Base-by-base conservation (phyloP, 2,329 filamentous ascomycete genomes). In the Pezicula radicicola region DNA sequence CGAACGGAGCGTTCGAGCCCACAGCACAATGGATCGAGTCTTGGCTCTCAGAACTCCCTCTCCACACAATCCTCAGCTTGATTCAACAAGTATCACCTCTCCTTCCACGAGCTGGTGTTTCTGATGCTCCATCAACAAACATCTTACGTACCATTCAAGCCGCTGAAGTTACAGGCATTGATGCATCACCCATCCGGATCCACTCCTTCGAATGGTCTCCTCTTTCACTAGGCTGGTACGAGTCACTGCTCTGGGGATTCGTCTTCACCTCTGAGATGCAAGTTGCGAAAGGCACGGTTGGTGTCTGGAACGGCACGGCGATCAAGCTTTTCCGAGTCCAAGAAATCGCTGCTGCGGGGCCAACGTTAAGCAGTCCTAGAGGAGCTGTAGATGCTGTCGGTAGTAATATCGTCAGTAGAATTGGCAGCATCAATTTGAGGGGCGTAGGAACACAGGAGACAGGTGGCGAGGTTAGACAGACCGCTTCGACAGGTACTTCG, bases 151-250 rank as follows among this genome's bases (percentile, higher is more conserved):
- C 74, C 25, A 83, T 90, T 54, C 77, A 76, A 53, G 75, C 78
- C 16, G 78, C 87, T 1, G 77, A 81, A 47, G 74, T 95, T 41
- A 79, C 84, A 9, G 86, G 84, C 8, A 83, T 96, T 36, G 91
- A 96, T 43, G 81, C 88, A 1, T 84, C 84, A 1, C 78, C 87
- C 0, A 79, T 90, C 48, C 81, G 88, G 30, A 87, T 94, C 15
- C 92, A 97, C 66, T 87, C 90, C 13, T 97, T 97, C 64, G 91
- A 96, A 71, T 97, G 93, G 93, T 93, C 91, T 3, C 86, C 89
- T 0, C 76, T 96, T 33, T 88, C 90, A 0, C 77, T 97, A 47
- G 93, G 92, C 46, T 97, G 94, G 94, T 97, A 97, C 68, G 91
- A 97, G 70, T 93, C 90, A 5, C 77, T 97, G 12, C 77, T 99